Evolutionary conservation across 164 flowering plant genomes (phyloP), one percentile per base, ranked within the genome.

Genomic region (Vitis rotundifolia): DNA sequence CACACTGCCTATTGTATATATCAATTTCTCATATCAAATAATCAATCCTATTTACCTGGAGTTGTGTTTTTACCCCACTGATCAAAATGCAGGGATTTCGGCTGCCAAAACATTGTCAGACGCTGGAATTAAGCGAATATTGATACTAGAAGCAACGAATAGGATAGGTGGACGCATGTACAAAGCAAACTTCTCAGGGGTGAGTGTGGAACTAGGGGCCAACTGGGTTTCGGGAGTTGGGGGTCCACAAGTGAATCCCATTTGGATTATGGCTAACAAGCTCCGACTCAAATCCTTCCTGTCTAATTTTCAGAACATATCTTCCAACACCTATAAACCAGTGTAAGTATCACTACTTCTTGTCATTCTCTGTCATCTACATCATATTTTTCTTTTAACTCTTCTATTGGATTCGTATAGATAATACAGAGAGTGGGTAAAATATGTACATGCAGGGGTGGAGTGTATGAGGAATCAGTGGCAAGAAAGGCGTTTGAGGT

Each of bases 211-310:
- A 79, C 85, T 87, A 56, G 98, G 98, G 3, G 98, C 98, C 13
- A 92, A 97, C 44, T 94, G 98, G 98, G 85, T 94, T 28, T 86
- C 80, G 71, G 97, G 98, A 15, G 97, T 92, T 44, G 97, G 97
- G 1, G 98, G 98, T 15, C 79, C 80, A 70, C 79, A 84, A 68
- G 68, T 88, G 18, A 94, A 94, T 58, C 98, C 98, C 1, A 85
- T 94, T 50, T 92, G 95, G 97, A 94, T 91, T 92, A 92, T 59
- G 97, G 89, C 64, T 88, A 77, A 9, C 88, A 87, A 97, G 59
- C 77, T 77, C 44, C 52, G 75, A 15, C 80, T 80, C 70, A 74
- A 67, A 28, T 72, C 61, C n/a, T 72, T 9, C 61, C 15, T 11
- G 56, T 74, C 78, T 9, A 70, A 77, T 48, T 69, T 22, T n/a